Conservation (phyloP, 2,329 filamentous ascomycete genomes). For the Aspergillus niger region DNA sequence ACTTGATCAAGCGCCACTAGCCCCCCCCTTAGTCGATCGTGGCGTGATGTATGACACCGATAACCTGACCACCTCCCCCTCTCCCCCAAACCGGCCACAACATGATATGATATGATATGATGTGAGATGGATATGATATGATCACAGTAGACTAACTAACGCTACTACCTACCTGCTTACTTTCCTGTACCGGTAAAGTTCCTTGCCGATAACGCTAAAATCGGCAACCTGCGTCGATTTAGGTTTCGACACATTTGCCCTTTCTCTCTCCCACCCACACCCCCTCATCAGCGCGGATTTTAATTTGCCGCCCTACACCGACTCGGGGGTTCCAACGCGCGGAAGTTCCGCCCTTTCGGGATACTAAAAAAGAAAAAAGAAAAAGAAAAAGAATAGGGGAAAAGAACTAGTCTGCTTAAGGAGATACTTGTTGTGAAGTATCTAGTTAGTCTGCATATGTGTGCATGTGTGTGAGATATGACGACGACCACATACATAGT, state of each 20-base stretch:
- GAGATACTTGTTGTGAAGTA: too few species aligned
- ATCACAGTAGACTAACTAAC: neutral
- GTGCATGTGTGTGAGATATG: too few species aligned
- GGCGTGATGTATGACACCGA: slow-evolving; percentile 5
- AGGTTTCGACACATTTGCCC: neutral
- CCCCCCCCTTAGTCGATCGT: neutral
- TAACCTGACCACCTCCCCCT: neutral
- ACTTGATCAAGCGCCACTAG: neutral
- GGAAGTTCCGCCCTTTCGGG: neutral
- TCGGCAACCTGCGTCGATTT: slow-evolving; percentile 2
- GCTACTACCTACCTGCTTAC: too few species aligned
- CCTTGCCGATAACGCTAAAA: neutral
- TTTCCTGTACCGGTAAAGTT: too few species aligned
- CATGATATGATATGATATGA: slow-evolving; percentile 3
- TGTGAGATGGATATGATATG: slow-evolving; percentile 14
- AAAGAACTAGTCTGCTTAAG: too few species aligned
- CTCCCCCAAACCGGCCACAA: neutral
- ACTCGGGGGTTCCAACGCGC: neutral
- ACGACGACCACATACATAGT: too few species aligned
- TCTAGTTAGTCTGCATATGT: too few species aligned
- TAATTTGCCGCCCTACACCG: neutral
- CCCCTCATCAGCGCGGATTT: neutral
- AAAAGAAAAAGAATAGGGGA: too few species aligned
- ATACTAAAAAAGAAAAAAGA: too few species aligned
- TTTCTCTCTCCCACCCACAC: too few species aligned